Evolutionary conservation across 78 protist genomes (phyloP).

Genomic region (Dictyostelium intermedium): DNA sequence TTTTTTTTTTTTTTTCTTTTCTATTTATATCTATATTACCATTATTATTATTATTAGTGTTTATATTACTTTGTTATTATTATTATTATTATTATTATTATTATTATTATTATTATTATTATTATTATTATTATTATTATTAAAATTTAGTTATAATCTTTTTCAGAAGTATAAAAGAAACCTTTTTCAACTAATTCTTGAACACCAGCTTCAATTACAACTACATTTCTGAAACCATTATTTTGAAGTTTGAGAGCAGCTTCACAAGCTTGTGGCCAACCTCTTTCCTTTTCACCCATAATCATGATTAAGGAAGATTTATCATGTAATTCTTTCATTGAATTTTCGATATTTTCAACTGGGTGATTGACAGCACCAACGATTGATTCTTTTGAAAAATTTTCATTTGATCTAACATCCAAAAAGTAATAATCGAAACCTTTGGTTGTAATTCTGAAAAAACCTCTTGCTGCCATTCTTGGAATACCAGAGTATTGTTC

Average conservation of each 20-base stretch:
- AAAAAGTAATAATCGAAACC: constrained; percentile 63
- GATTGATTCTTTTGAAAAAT: constrained; percentile 3
- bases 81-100: background rate
- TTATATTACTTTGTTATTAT: no score
- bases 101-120: background rate
- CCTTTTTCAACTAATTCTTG: constrained; percentile 63
- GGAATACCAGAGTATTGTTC: constrained; percentile 52
- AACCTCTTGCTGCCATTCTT: constrained; percentile 57
- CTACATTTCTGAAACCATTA: constrained; percentile 59
- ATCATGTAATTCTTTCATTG: constrained; percentile 5
- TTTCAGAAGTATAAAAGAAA: constrained; percentile 43
- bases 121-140: background rate
- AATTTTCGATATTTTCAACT: constrained; percentile 9
- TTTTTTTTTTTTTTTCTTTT: no score
- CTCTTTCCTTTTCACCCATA: constrained; percentile 44
- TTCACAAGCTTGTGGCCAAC: constrained; percentile 59
- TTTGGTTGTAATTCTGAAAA: constrained; percentile 23
- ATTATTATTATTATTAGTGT: no score
- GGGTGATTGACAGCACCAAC: constrained; percentile 65
- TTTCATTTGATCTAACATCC: constrained; percentile 26
- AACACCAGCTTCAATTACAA: constrained; percentile 18
- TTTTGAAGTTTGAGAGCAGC: constrained; percentile 27
- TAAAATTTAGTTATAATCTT: background rate
- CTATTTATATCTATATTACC: no score
- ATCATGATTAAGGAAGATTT: constrained; percentile 14